Evolutionary conservation across 495 filamentous ascomycete genomes (phyloP).

Genomic region (Glarea lozoyensis): DNA sequence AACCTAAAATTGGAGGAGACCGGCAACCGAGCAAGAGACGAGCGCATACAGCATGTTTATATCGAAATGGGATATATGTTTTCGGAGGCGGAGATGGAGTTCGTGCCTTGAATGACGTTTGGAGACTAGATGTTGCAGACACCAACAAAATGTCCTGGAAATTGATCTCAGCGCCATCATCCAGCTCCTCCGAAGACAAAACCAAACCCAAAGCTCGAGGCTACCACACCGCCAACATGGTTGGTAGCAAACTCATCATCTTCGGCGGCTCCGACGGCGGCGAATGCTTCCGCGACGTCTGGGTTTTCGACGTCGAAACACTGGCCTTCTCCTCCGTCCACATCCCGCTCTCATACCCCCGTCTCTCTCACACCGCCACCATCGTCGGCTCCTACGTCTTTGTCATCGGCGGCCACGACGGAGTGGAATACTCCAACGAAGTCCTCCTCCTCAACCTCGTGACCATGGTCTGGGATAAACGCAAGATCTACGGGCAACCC

Average conservation of each 20-base stretch:
- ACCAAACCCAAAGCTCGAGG: conserved; percentile 48
- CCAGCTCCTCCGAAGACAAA: conserved; percentile 17
- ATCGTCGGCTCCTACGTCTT: conserved; percentile 60
- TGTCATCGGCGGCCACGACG: conserved; percentile 57
- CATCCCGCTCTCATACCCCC: conserved; percentile 42
- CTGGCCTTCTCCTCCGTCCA: conserved; percentile 42
- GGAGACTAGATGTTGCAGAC: conserved; percentile 56
- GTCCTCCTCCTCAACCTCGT: conserved; percentile 57
- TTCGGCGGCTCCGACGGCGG: conserved; percentile 57
- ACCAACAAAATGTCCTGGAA: conserved; percentile 55
- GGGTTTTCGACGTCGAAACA: conserved; percentile 56
- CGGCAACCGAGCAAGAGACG: conserved; percentile 43
- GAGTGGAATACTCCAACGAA: conserved; percentile 56
- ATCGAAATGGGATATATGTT: conserved; percentile 58
- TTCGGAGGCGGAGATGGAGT: conserved; percentile 60
- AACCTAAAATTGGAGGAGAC: conserved; percentile 43
- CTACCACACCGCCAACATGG: conserved; percentile 63
- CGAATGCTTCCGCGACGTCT: conserved; percentile 60
- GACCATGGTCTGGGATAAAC: conserved; percentile 58
- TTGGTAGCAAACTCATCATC: conserved; percentile 57
- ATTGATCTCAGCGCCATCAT: conserved; percentile 37
- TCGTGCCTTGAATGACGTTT: conserved; percentile 56
- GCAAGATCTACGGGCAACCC: conserved; percentile 51
- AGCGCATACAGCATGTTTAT: conserved; percentile 57
- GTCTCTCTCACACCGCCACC: conserved; percentile 54